Base-by-base conservation (phyloP, 1,284 basidiomycete genomes). In the Ustilago curta region DNA sequence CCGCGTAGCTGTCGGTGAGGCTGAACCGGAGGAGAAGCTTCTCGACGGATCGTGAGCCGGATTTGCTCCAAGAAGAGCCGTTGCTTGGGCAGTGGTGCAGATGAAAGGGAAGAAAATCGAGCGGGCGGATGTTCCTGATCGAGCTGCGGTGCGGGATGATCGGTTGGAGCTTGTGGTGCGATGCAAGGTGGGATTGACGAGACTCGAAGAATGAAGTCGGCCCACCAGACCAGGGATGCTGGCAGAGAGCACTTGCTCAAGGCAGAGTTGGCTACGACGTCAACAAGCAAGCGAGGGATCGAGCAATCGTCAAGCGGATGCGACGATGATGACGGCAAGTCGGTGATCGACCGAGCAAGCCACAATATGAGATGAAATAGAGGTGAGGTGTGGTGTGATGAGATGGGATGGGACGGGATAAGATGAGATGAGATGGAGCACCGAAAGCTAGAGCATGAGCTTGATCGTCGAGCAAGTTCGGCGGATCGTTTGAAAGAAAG, bases 311-410 rank as follows among this genome's bases (percentile, higher is more conserved):
- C 23, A 43, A 14, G 19, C 40, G 31, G 53, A 18, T 44, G 52
- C 27, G 16, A 31, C 2, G 11, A 23, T 6, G 40, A 42, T 29
- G 39, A 42, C 7, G 40, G 16, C 27, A 25, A 44, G 18, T 44
- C 52, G 42, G 29, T 44, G 53, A n/a, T n/a, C n/a, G 31, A 44
- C 45, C 42, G 53, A 44, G 29, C 8, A 44, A 44, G 42, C 31
- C 53, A 55, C 53, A 44, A 35, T 11, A 12, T 21, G 48, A 50
- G 35, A 51, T 27, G 50, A 25, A 19, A 51, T 3, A 18, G 8
- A 29, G 25, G 21, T 25, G 44, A 37, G 27, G 25, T 31, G 27
- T 14, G 2, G 25, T 27, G 42, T 23, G 12, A n/a, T 42, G 27
- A 45, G 31, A 45, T 32, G 53, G 27, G n/a, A n/a, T n/a, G n/a